Percentiles rank a stretch among this genome's conserved stretches.
phyloP scores from a whole-genome alignment of 2,329 filamentous ascomycete genomes.

The Coniochaeta prunicola region DNA sequence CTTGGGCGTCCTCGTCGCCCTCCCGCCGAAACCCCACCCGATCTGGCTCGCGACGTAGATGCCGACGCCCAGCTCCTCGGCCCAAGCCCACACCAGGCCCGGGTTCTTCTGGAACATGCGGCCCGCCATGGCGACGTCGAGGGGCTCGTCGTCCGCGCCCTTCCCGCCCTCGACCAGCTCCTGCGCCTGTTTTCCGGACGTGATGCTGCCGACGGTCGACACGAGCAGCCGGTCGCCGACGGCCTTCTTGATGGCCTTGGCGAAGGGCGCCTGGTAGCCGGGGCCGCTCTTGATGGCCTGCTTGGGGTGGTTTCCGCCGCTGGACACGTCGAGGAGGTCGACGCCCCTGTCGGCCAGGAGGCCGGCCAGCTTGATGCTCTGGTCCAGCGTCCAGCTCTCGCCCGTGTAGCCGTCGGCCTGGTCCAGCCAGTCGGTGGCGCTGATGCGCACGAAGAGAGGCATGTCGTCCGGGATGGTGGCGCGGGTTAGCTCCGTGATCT shows the following conservation, averaged over 20 bases:
- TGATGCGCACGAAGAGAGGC: conserved; percentile 68
- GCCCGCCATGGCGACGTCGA: conserved; percentile 44
- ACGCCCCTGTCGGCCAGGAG: conserved; percentile 60
- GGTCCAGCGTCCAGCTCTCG: conserved; percentile 59
- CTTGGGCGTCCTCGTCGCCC: conserved; percentile 12
- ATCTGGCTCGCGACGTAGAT: conserved; percentile 46
- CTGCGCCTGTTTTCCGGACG: conserved; percentile 34
- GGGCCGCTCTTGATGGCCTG: conserved; percentile 53
- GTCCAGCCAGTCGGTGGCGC: conserved; percentile 71
- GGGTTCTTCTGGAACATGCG: conserved; percentile 54
- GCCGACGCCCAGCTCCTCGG: conserved; percentile 41
- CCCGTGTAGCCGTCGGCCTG: conserved; percentile 41
- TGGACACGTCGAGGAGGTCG: conserved; percentile 68
- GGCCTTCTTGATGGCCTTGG: conserved; percentile 62
- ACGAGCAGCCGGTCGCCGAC: conserved; percentile 52
- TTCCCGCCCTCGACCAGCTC: conserved; percentile 30
- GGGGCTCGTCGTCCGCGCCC: conserved; percentile 19
- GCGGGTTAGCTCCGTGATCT: conserved; percentile 57
- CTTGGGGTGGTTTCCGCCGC: conserved; percentile 54
- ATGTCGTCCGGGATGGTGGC: conserved; percentile 56
- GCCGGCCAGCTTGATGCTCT: conserved; percentile 56
- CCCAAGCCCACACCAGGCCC: conserved; percentile 46
- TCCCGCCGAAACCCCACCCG: conserved; percentile 44
- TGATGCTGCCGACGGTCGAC: conserved; percentile 42
- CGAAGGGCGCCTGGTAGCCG: conserved; percentile 65